Evolutionary conservation across 257 asterid genomes (phyloP).

Genomic region (Solanum sejunctum): DNA sequence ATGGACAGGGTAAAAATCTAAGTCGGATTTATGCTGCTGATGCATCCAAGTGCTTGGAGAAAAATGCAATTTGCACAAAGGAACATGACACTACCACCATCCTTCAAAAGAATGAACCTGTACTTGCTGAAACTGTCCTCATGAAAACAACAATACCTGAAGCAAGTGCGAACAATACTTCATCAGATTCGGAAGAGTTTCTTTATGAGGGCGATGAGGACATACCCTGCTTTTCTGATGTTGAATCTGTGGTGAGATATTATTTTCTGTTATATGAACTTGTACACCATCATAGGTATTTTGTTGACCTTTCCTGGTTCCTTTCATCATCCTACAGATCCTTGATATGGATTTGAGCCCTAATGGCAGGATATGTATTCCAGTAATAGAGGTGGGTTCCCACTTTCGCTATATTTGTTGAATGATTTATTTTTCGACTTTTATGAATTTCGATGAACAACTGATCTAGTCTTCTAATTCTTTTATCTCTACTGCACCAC

Average conservation of each 20-base stretch:
- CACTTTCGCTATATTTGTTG: not conserved
- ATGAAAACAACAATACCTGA: constrained; percentile 1
- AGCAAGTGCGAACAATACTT: constrained; percentile 7
- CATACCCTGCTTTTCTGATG: constrained; percentile 62
- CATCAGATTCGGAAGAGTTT: constrained; percentile 36
- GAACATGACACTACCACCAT: constrained; percentile 7
- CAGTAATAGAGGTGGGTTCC: constrained; percentile 48
- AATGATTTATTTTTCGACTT: not conserved
- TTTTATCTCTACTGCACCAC: not conserved
- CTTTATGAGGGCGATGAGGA: constrained; percentile 44
- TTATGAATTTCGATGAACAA: not conserved
- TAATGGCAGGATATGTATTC: constrained; percentile 27
- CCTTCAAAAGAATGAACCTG: constrained; percentile 12
- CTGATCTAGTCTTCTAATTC: not conserved
- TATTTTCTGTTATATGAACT: not conserved
- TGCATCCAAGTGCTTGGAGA: constrained; percentile 13
- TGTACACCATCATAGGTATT: not conserved
- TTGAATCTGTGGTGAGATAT: constrained; percentile 65
- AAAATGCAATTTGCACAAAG: constrained; percentile 8
- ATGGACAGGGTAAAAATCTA: constrained; percentile 19
- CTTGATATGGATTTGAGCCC: constrained; percentile 76
- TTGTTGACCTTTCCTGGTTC: not conserved
- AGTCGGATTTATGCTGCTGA: constrained; percentile 8
- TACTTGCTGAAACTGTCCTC: constrained; percentile 15
- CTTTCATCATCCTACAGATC: constrained; percentile 45